Percentiles rank a stretch among this genome's conserved stretches.
These are phyloP conservation scores for Blastomyces silverae DNA, from an alignment of 2,329 filamentous ascomycete genomes.

Conservation along the genomic window DNA sequence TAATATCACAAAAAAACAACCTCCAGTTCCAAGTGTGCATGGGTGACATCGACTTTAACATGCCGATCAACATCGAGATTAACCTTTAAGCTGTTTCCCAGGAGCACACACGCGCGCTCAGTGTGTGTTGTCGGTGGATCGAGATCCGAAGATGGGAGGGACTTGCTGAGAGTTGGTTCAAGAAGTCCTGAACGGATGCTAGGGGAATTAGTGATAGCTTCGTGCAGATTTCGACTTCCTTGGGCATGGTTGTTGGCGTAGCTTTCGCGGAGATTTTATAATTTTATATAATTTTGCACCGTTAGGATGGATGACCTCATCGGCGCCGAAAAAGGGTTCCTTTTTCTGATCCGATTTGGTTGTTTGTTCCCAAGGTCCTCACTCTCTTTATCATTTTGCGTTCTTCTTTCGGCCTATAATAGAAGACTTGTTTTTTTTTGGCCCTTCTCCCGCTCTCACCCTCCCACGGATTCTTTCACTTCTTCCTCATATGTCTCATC, in stretches of 20 bases:
- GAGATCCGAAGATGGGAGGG: not conserved
- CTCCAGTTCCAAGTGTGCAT: conserved; percentile 20
- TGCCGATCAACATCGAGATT: conserved; percentile 21
- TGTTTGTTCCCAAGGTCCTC: not conserved
- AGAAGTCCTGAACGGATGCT: not conserved
- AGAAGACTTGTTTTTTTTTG: too few relatives aligned
- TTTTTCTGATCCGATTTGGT: not conserved
- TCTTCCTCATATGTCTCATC: not conserved
- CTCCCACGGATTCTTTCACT: too few relatives aligned
- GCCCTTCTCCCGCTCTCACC: not conserved
- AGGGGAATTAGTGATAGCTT: not conserved
- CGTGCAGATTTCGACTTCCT: not conserved
- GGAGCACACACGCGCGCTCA: not conserved
- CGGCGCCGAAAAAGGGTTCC: not conserved
- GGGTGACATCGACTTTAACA: conserved; percentile 22
- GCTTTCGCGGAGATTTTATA: conserved; percentile 5
- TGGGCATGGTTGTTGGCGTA: not conserved
- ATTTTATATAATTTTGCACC: not conserved
- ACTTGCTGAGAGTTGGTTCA: not conserved
- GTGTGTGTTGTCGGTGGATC: not conserved
- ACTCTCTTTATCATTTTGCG: not conserved
- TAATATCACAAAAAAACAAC: not conserved
- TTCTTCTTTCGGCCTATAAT: not conserved
- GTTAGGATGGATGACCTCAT: not conserved
- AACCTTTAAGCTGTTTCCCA: conserved; percentile 12